Evolutionary conservation across 192 early-diverging fungal genomes (phyloP).

Genomic region (Bifiguratus adelaidae): DNA sequence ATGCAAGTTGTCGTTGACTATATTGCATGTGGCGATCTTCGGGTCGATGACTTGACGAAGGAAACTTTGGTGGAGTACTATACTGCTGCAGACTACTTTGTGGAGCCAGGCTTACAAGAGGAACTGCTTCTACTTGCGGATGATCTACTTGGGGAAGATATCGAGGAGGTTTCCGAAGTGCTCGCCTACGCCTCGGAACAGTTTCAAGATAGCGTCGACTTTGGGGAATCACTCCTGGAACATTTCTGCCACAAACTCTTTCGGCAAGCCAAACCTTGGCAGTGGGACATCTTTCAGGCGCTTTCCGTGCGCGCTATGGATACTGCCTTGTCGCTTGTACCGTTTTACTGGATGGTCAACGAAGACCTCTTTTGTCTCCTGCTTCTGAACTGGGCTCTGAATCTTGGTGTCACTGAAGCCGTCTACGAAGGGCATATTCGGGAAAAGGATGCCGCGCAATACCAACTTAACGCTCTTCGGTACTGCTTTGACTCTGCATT

Average conservation of each 20-base stretch:
- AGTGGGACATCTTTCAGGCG: not conserved
- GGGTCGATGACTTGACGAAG: not conserved
- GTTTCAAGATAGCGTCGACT: not conserved
- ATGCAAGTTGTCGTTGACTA: constrained; percentile 3
- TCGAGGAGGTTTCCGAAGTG: not conserved
- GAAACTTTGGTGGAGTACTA: constrained; percentile 3
- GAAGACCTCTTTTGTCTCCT: not conserved
- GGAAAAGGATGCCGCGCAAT: not conserved
- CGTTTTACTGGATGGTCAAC: not conserved
- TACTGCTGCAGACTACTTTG: constrained; percentile 5
- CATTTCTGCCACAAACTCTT: not conserved
- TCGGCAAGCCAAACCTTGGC: not conserved
- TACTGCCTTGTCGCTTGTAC: not conserved
- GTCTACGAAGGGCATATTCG: not conserved
- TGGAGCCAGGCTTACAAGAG: not conserved
- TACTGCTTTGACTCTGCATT: not conserved
- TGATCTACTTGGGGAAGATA: not conserved
- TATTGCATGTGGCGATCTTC: not conserved
- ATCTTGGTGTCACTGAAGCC: not conserved
- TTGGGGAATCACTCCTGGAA: not conserved
- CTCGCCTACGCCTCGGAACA: not conserved
- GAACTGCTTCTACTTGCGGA: not conserved
- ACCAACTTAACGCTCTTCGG: not conserved
- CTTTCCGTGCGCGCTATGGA: not conserved
- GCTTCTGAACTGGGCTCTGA: not conserved